These are phyloP conservation scores for Yamadazyma diddensiae DNA, from an alignment of 1,139 yeast genomes.

Conservation along the genomic window DNA sequence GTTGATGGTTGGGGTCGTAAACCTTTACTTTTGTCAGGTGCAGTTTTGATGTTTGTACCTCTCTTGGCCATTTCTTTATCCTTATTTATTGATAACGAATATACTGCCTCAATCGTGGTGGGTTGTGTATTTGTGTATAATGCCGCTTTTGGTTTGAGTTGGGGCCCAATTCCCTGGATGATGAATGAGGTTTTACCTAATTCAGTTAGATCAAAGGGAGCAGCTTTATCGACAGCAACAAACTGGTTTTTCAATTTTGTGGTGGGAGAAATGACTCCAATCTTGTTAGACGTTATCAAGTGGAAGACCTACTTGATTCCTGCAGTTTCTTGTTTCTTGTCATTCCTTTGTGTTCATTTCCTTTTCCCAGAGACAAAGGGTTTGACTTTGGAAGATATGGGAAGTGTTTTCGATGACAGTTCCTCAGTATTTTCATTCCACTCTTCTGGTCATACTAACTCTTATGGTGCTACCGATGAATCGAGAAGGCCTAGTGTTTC, in stretches of 20 bases:
- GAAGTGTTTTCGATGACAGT: constrained; percentile 47
- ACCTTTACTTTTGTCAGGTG: constrained; percentile 74
- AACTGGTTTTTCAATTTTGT: constrained; percentile 94
- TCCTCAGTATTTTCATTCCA: constrained; percentile 46
- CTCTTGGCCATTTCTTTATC: constrained; percentile 65
- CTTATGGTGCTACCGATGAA: constrained; percentile 23
- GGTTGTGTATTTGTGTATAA: constrained; percentile 73
- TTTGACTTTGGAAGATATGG: constrained; percentile 53
- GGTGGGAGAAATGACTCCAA: constrained; percentile 89
- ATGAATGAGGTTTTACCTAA: constrained; percentile 88
- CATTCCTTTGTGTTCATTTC: constrained; percentile 53
- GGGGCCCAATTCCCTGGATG: constrained; percentile 97
- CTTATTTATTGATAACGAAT: constrained; percentile 53
- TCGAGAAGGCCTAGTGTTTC: constrained; percentile 20
- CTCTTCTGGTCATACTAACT: constrained; percentile 18
- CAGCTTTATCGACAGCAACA: constrained; percentile 86
- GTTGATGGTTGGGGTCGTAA: constrained; percentile 92
- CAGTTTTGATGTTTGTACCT: constrained; percentile 73
- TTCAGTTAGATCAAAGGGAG: constrained; percentile 87
- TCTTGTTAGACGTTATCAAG: constrained; percentile 68
- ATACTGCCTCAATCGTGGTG: constrained; percentile 74
- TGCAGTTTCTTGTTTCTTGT: constrained; percentile 69
- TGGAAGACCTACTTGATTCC: constrained; percentile 86
- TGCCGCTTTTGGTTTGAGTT: constrained; percentile 81
- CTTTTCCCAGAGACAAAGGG: constrained; percentile 58